Base-by-base conservation (phyloP, 441 rosid species). In the Gossypium gossypioides region DNA sequence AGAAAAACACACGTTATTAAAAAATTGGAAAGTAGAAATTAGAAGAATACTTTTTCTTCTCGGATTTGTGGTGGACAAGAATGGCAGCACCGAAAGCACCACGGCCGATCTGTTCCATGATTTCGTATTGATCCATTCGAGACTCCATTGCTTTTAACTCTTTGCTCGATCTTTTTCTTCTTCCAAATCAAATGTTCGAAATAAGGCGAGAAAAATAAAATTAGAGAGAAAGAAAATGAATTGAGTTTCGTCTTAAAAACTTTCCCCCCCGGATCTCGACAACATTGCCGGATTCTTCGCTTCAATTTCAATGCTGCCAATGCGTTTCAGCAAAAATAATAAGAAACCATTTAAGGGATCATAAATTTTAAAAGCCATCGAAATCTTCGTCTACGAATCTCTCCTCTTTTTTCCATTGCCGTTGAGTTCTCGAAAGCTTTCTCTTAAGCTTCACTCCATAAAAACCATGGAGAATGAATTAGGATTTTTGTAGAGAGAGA, bases 91-190 rank as follows among this genome's bases (percentile, higher is more conserved):
- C 98, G 61, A 93, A 93, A 2, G 97, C 98, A 2, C 98, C 98
- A 34, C 97, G 88, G 15, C 97, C 98, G 83, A 91, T 91, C 95
- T 91, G 97, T 75, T 93, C 98, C 98, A 93, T 93, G 82, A 93
- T 86, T 88, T 93, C 98, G 58, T 93, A 93, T 67, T 85, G 97
- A 86, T 93, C 98, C 98, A 93, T 93, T 56, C 94, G 86, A 50
- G 98, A 93, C 85, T 91, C 97, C 93, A 89, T 85, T 56, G 63
- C 75, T 76, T 42, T 27, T 10, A 48, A 25, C 63, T 78, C 54
- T 51, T 51, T 16, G 19, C 21, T 16, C 22, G 22, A 51, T 15
- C 22, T 16, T 50, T 16, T 16, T 15, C 6, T 16, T 51, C 19
- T 16, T 50, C 55, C 22, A 16, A 51, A 59, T 59, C 19, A 29